Base-by-base conservation (phyloP, 2,329 filamentous ascomycete species). In the Dothistroma pini region DNA sequence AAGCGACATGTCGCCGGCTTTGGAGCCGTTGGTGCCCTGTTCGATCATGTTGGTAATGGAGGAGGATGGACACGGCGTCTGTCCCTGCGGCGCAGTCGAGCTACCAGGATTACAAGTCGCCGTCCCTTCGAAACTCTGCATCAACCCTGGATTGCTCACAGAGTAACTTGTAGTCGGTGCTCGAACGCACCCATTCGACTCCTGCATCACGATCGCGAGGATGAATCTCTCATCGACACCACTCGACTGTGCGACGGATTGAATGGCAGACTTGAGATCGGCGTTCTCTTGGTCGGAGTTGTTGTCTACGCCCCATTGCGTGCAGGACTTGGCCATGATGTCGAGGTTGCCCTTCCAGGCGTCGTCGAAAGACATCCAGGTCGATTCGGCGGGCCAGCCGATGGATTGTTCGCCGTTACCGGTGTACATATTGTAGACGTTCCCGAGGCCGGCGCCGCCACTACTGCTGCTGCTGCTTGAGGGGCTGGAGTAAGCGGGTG, bases 131-230 rank as follows among this genome's bases (percentile, higher is more conserved):
- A 78, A 77, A 16, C 68, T 71, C 66, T 82, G 80, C 75, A 81
- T 79, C 29, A 81, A 67, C 4, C 79, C 80, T 1, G 79, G 79
- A 67, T 81, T 82, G 53, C 67, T 63, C 64, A 77, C 73, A 52
- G 71, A 71, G 66, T 77, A 76, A 61, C 72, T 69, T 0, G 79
- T 79, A 0, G 78, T 80, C 1, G 73, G 75, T 25, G 73, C 79
- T 50, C 78, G 76, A 2, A 80, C 78, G 63, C 79, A 81, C 56
- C 79, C 80, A 57, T 76, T 77, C 54, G 72, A 76, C 64, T 81
- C 79, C 65, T 81, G 79, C 70, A 81, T 74, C 44, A 80, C 69
- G 57, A 79, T 72, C 34, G 77, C 77, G 57, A 80, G 71, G 61
- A 81, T 75, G 73, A 78, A 78, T 54, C 75, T 72, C 25, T 71